These are phyloP conservation scores for Glaciozyma antarctica DNA, from an alignment of 768 basidiomycete genomes.

Conservation along the genomic window DNA sequence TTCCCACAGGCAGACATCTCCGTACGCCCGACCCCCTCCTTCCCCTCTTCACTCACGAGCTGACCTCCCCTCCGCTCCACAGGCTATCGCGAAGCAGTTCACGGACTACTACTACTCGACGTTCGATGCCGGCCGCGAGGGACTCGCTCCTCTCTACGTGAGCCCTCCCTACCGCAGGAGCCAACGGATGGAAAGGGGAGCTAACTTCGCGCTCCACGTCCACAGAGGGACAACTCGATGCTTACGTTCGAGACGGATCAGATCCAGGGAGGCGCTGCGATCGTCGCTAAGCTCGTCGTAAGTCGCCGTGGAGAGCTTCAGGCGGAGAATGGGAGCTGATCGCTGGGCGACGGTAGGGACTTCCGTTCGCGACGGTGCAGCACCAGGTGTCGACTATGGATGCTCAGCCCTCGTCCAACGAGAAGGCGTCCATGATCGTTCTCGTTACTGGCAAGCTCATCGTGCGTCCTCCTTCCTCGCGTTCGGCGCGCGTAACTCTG, in stretches of 20 bases:
- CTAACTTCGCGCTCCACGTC: background rate
- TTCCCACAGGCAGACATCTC: constrained; percentile 54
- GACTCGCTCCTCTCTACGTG: constrained; percentile 66
- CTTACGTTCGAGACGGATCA: constrained; percentile 65
- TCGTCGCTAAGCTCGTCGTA: constrained; percentile 68
- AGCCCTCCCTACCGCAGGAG: constrained; percentile 41
- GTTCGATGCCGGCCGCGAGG: constrained; percentile 57
- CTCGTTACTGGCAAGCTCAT: constrained; percentile 78
- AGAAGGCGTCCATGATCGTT: constrained; percentile 56
- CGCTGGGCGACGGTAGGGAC: constrained; percentile 42
- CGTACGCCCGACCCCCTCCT: constrained; percentile 56
- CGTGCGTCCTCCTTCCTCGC: constrained; percentile 44
- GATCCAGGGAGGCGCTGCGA: constrained; percentile 49
- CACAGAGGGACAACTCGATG: constrained; percentile 71
- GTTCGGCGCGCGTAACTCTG: background rate
- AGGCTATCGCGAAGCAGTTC: constrained; percentile 42
- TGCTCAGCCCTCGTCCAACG: constrained; percentile 68
- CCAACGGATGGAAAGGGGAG: background rate
- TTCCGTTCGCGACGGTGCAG: constrained; percentile 71
- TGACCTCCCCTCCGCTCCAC: background rate
- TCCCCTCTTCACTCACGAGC: background rate
- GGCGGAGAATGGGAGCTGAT: background rate
- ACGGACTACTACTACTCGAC: constrained; percentile 69
- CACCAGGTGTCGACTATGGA: constrained; percentile 77
- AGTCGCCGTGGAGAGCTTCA: constrained; percentile 23